Evolutionary conservation across 768 basidiomycete species (phyloP), one percentile per base, ranked within the genome.

Genomic region (Rhodotorula taiwanensis): DNA sequence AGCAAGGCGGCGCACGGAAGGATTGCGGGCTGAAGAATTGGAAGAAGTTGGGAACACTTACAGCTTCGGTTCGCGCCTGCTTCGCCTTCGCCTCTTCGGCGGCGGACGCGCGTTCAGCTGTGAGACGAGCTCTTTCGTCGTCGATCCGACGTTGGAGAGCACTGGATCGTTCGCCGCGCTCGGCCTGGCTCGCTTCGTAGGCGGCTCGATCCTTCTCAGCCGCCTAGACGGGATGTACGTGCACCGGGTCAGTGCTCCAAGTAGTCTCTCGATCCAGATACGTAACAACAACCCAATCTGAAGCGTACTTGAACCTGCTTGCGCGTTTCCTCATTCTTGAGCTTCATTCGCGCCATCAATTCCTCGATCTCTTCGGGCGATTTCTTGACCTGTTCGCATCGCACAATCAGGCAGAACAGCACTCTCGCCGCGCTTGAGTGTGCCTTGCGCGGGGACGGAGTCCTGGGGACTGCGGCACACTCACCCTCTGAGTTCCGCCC

Each of bases 341-440:
- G 11, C 41, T 31, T 48, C 59, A 66, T 66, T n/a, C 4, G 8
- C 7, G 55, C 65, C 59, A 66, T 61, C 14, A 61, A 25, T 41
- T 36, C 55, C 18, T 60, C 65, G 25, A 61, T 14, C 48, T 66
- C 59, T 25, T 66, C 60, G 7, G 45, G 44, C 47, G 54, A 41
- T 31, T 58, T 57, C 54, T 54, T 57, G 27, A 43, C 55, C 65
- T 66, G 48, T n/a, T 13, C 33, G 30, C 5, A 33, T 14, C n/a
- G n/a, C n/a, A n/a, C n/a, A n/a, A n/a, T n/a, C n/a, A n/a, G n/a
- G n/a, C n/a, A n/a, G n/a, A n/a, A n/a, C n/a, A n/a, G n/a, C n/a
- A n/a, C n/a, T n/a, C n/a, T n/a, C n/a, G n/a, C n/a, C n/a, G n/a
- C n/a, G n/a, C n/a, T n/a, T n/a, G n/a, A n/a, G n/a, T n/a, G n/a